phyloP scores from a whole-genome alignment of 1,284 basidiomycete genomes.

The Ganoderma boninense region DNA sequence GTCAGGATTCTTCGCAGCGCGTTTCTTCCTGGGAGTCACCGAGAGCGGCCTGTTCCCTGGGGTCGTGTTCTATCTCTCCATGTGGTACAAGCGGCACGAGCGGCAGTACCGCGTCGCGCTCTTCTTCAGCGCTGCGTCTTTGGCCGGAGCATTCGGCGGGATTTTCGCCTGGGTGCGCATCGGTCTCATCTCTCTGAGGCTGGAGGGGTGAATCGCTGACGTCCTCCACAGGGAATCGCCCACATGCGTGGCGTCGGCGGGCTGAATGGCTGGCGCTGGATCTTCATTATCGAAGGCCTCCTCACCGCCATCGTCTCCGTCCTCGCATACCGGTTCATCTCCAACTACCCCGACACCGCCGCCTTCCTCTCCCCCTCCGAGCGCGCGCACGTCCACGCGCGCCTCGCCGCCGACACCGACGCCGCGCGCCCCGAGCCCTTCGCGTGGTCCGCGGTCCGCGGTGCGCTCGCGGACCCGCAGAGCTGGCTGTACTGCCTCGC shows the following conservation, averaged over 20 bases:
- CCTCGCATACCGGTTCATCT: constrained; percentile 47
- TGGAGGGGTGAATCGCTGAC: too few species aligned
- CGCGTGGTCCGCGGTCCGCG: background rate
- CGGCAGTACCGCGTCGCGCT: constrained; percentile 41
- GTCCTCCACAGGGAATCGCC: background rate
- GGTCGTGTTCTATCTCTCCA: constrained; percentile 60
- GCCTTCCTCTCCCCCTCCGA: constrained; percentile 18
- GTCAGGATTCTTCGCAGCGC: constrained; percentile 31
- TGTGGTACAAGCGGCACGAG: constrained; percentile 35
- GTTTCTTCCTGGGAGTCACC: constrained; percentile 61
- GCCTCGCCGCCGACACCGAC: constrained; percentile 60
- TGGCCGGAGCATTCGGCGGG: constrained; percentile 53
- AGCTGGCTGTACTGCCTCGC: constrained; percentile 55
- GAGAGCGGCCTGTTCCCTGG: constrained; percentile 59
- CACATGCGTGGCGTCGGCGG: constrained; percentile 18
- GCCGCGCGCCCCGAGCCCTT: constrained; percentile 31
- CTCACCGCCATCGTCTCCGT: constrained; percentile 49
- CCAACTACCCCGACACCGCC: constrained; percentile 47
- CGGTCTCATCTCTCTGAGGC: too few species aligned
- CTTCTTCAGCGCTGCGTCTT: constrained; percentile 63
- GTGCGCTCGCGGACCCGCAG: background rate
- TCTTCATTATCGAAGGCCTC: constrained; percentile 44
- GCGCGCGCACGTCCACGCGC: constrained; percentile 4
- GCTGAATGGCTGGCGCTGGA: constrained; percentile 30
- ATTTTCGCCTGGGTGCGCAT: constrained; percentile 51